A percentile compares a stretch with the other conserved stretches of the same genome.
phyloP scores from a whole-genome alignment of 805 yeast genomes.

The Saccharomycopsis vini region DNA sequence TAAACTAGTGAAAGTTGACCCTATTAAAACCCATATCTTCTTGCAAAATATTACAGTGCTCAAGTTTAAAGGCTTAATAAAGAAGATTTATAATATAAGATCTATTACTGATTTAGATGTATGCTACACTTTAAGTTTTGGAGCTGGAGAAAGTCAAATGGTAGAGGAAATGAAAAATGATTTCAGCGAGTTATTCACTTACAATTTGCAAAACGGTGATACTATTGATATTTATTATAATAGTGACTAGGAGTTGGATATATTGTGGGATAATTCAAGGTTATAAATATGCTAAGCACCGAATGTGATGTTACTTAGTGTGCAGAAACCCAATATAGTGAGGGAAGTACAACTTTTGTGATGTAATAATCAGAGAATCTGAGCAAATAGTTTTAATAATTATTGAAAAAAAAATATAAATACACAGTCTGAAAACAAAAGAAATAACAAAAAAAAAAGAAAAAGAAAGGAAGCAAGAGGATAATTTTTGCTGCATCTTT shows the following conservation, averaged over 20 bases:
- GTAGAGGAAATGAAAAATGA: constrained; percentile 3
- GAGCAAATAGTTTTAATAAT: too few species aligned
- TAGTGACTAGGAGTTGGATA: neutral
- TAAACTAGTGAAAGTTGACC: neutral
- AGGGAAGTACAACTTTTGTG: too few species aligned
- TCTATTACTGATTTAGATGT: constrained; percentile 4
- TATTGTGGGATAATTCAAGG: neutral
- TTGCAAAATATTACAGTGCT: constrained; percentile 4
- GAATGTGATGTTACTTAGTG: too few species aligned
- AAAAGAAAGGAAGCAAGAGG: too few species aligned
- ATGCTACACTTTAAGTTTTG: constrained; percentile 10
- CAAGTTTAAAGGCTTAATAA: constrained; percentile 10
- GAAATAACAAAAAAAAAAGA: too few species aligned
- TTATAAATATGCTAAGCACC: too few species aligned
- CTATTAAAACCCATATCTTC: neutral
- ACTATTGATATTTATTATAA: constrained; percentile 6
- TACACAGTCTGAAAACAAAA: too few species aligned
- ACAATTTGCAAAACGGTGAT: constrained; percentile 5
- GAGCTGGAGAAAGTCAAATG: neutral
- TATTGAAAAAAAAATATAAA: too few species aligned
- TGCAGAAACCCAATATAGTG: too few species aligned
- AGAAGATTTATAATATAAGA: neutral
- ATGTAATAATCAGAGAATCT: too few species aligned
- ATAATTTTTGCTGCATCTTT: too few species aligned
- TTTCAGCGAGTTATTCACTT: constrained; percentile 4